Evolutionary conservation across 345 rosid genomes (phyloP).

Genomic region (Orychophragmus violaceus): DNA sequence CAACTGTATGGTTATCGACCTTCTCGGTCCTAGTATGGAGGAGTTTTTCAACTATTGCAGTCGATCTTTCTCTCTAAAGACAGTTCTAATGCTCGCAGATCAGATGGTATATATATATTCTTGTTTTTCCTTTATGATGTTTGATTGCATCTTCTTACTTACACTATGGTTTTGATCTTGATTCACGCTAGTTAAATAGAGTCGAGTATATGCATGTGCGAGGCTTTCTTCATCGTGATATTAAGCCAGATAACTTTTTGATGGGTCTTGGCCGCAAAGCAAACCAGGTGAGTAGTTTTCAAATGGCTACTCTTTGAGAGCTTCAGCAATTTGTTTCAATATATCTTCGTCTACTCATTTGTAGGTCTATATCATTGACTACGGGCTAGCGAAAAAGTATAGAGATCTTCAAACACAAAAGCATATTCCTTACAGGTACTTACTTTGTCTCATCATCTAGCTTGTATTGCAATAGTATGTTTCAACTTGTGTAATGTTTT

Average conservation of each 20-base stretch:
- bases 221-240: conserved; percentile 95
- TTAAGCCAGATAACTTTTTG: conserved; percentile 93
- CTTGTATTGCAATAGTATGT: neutral
- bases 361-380: conserved; percentile 37
- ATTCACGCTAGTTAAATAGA: conserved; percentile 49
- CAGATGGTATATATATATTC: conserved; percentile 46
- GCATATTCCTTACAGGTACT: conserved; percentile 36
- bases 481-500: neutral
- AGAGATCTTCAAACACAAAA: conserved; percentile 36
- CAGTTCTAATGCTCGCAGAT: conserved; percentile 89
- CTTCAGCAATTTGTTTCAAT: neutral
- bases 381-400: conserved; percentile 35
- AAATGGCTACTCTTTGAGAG: neutral
- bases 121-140: neutral
- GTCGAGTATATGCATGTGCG: conserved; percentile 92
- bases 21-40: conserved; percentile 86
- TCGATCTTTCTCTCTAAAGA: conserved; percentile 64
- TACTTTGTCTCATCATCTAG: neutral
- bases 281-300: conserved; percentile 59
- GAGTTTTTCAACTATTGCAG: conserved; percentile 82
- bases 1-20: conserved; percentile 89
- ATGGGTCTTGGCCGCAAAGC: conserved; percentile 98
- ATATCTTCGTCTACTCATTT: neutral
- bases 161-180: neutral
- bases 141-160: neutral